phyloP scores from a whole-genome alignment of 2,329 filamentous ascomycete genomes.

The Cercospora sp. region DNA sequence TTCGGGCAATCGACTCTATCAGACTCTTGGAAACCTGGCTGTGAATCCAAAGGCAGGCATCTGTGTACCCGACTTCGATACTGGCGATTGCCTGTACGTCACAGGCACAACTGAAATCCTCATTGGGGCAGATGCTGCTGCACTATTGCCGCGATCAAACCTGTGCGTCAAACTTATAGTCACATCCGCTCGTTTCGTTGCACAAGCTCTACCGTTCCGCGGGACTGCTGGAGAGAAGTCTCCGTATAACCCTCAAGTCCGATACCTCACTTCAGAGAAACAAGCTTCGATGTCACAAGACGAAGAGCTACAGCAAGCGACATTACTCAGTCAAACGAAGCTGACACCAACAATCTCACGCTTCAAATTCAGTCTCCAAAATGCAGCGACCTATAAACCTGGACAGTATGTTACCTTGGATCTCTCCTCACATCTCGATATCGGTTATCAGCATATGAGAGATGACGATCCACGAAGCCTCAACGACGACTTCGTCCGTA shows the following conservation, averaged over 20 bases:
- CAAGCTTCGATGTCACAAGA: constrained; percentile 22
- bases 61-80: constrained; percentile 71
- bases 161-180: constrained; percentile 70
- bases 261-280: constrained; percentile 63
- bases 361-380: constrained; percentile 58
- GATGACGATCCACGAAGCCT: constrained; percentile 75
- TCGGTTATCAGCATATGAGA: constrained; percentile 80
- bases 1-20: constrained; percentile 80
- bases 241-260: constrained; percentile 76
- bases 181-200: constrained; percentile 61
- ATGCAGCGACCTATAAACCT: constrained; percentile 56
- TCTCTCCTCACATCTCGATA: constrained; percentile 67
- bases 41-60: constrained; percentile 67
- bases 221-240: constrained; percentile 61
- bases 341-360: constrained; percentile 68
- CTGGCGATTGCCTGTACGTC: constrained; percentile 70
- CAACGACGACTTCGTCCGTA: constrained; percentile 82
- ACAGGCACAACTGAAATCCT: constrained; percentile 70
- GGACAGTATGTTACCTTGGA: constrained; percentile 79
- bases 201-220: constrained; percentile 66
- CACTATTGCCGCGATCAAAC: constrained; percentile 66
- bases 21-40: constrained; percentile 76
- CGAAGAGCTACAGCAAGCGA: constrained; percentile 48
- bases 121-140: constrained; percentile 61
- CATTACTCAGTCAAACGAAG: constrained; percentile 57